Evolutionary conservation across 495 filamentous ascomycete species (phyloP), one percentile per base, ranked within the genome.

Genomic region (Filosporella fistucella): DNA sequence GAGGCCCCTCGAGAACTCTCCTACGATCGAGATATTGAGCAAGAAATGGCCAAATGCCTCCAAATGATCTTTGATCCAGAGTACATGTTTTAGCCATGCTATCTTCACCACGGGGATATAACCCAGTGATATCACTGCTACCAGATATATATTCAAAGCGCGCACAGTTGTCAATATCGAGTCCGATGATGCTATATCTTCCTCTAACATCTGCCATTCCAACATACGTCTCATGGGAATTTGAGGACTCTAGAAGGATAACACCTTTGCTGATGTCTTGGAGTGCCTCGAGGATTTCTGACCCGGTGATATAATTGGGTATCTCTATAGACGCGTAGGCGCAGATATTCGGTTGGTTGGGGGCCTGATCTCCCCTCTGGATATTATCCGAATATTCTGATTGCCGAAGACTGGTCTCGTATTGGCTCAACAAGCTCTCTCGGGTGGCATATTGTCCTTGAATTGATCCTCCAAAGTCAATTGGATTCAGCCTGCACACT

Each of bases 181-280:
- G 56, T 0, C 79, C 86, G 43, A 89, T 74, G 45, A 89, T 87
- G 51, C 79, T 86, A 55, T 77, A 84, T 41, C 77, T 61, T 1
- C 85, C 84, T 13, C 75, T 74, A 11, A 78, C 74, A 45, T 58
- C 49, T 23, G 29, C 35, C 3, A 40, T 13, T 4, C 42, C 47
- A 4, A 24, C 18, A 16, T 34, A 37, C 21, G 18, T 24, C 14
- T 49, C 49, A 35, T 55, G 23, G 11, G 52, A 40, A 42, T 61
- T 61, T 12, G 58, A 48, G 11, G 58, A 61, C 26, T 61, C 58
- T 18, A 58, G 26, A 34, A 61, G 37, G 17, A 61, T 56, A 13
- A 37, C 41, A 35, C 51, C 46, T 24, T 46, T 22, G 5, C 18
- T 14, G 13, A 25, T 25, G 42, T 51, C 30, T 30, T 53, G 51